Evolutionary conservation across 2,329 filamentous ascomycete genomes (phyloP).

Genomic region (Talaromyces sp.): DNA sequence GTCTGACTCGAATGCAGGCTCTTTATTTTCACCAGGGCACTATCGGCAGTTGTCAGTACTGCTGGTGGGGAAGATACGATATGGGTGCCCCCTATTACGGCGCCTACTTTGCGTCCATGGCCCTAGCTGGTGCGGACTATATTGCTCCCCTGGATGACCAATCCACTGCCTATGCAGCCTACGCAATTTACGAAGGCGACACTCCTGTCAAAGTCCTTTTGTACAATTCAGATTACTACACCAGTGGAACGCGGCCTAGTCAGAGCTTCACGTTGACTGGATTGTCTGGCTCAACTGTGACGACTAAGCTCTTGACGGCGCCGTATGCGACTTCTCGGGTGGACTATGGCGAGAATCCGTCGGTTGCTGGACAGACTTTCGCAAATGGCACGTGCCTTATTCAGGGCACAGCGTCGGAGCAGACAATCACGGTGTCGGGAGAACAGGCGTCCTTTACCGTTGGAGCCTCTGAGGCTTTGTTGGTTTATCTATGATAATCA

Average conservation of each 20-base stretch:
- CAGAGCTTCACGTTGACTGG: slow-evolving; percentile 45
- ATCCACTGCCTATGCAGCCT: slow-evolving; percentile 44
- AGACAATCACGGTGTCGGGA: slow-evolving; percentile 32
- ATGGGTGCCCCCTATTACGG: slow-evolving; percentile 54
- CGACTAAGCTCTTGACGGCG: slow-evolving; percentile 47
- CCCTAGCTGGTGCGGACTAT: slow-evolving; percentile 40
- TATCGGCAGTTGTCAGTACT: slow-evolving; percentile 52
- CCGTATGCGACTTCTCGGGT: slow-evolving; percentile 43
- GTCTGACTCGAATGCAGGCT: slow-evolving; percentile 1
- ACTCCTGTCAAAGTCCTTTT: slow-evolving; percentile 41
- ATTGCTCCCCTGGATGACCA: slow-evolving; percentile 48
- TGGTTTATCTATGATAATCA: not conserved
- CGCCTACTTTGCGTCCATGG: slow-evolving; percentile 47
- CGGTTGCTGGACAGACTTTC: slow-evolving; percentile 48
- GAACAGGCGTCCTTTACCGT: slow-evolving; percentile 39
- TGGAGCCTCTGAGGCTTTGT: slow-evolving; percentile 42
- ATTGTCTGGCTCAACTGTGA: slow-evolving; percentile 34
- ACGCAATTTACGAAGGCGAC: slow-evolving; percentile 43
- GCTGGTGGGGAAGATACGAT: slow-evolving; percentile 47
- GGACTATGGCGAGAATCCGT: slow-evolving; percentile 43
- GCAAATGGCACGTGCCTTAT: slow-evolving; percentile 45
- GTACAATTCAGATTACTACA: slow-evolving; percentile 33
- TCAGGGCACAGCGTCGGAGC: slow-evolving; percentile 33
- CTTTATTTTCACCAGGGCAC: slow-evolving; percentile 52
- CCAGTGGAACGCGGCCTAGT: slow-evolving; percentile 25